phyloP scores from a whole-genome alignment of 352 stramenopile species.

The Globisporangium sylvaticum region DNA sequence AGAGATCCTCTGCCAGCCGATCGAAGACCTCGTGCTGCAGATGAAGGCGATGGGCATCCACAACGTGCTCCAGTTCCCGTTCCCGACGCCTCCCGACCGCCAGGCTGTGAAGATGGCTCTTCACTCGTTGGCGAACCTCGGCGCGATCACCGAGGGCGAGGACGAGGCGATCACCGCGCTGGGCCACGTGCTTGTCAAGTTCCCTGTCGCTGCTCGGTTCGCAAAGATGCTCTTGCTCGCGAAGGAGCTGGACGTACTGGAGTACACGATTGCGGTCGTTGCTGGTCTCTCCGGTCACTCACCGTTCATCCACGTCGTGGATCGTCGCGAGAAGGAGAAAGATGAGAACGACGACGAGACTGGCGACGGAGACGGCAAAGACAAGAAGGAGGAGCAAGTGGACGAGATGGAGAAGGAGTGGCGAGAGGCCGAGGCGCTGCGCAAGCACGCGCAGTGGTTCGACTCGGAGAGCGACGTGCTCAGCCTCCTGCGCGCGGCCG shows the following conservation, averaged over 20 bases:
- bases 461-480: conserved; percentile 80
- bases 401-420: conserved; percentile 77
- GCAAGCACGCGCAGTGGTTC: conserved; percentile 71
- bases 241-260: conserved; percentile 59
- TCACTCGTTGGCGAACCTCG: conserved; percentile 77
- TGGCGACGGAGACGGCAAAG: conserved; percentile 14
- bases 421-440: conserved; percentile 66
- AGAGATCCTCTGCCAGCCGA: conserved; percentile 88
- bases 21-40: conserved; percentile 95
- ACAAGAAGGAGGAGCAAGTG: conserved; percentile 25
- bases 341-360: conserved; percentile 25
- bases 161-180: conserved; percentile 80
- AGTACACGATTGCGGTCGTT: conserved; percentile 84
- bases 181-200: conserved; percentile 76
- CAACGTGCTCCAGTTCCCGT: conserved; percentile 94
- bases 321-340: conserved; percentile 46
- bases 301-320: conserved; percentile 62
- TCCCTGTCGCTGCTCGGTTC: conserved; percentile 83
- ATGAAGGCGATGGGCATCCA: conserved; percentile 98
- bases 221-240: conserved; percentile 89
- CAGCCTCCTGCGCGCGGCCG: conserved; percentile 68
- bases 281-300: conserved; percentile 70
- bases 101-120: conserved; percentile 86
- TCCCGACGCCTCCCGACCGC: conserved; percentile 91
- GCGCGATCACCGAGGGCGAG: conserved; percentile 50